A percentile compares a stretch with the other conserved stretches of the same genome.
These are phyloP conservation scores for Epichloe gansuensis DNA, from an alignment of 2,329 filamentous ascomycete species.

Conservation along the genomic window DNA sequence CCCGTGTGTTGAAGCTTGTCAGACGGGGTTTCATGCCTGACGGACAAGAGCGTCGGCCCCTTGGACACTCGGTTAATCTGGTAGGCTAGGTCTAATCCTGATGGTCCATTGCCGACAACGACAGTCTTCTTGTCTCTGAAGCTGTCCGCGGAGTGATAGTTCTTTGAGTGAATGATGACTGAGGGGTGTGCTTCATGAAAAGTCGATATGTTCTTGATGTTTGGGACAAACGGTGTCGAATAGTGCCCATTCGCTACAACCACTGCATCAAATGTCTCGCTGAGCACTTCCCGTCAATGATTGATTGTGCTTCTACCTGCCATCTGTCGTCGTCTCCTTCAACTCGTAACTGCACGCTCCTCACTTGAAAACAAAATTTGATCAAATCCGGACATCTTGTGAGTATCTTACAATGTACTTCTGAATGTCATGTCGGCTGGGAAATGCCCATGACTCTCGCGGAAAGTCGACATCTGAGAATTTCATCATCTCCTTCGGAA, in stretches of 20 bases:
- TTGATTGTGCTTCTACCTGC: slow-evolving; percentile 43
- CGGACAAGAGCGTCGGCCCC: slow-evolving; percentile 53
- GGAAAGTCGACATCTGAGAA: slow-evolving; percentile 62
- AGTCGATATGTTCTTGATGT: slow-evolving; percentile 43
- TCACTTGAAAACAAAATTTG: slow-evolving; percentile 57
- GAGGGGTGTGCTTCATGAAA: slow-evolving; percentile 50
- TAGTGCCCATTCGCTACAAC: slow-evolving; percentile 69
- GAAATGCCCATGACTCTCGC: slow-evolving; percentile 56
- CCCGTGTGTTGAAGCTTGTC: slow-evolving; percentile 32
- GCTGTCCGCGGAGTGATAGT: slow-evolving; percentile 54
- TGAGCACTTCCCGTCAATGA: slow-evolving; percentile 30
- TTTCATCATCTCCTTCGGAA: slow-evolving; percentile 68
- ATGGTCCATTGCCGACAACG: slow-evolving; percentile 74
- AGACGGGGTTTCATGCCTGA: slow-evolving; percentile 34
- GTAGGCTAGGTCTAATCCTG: slow-evolving; percentile 68
- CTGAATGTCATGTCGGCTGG: slow-evolving; percentile 56
- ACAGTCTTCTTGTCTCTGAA: slow-evolving; percentile 64
- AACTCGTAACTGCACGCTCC: slow-evolving; percentile 34
- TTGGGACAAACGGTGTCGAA: slow-evolving; percentile 53
- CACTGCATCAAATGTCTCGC: slow-evolving; percentile 56
- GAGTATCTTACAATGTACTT: slow-evolving; percentile 65
- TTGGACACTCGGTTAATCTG: slow-evolving; percentile 57
- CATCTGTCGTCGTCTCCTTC: slow-evolving; percentile 36
- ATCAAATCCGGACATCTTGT: slow-evolving; percentile 55
- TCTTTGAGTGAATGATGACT: slow-evolving; percentile 63